Base-by-base conservation (phyloP, 441 rosid genomes). In the Pelargonium fulgidum region DNA sequence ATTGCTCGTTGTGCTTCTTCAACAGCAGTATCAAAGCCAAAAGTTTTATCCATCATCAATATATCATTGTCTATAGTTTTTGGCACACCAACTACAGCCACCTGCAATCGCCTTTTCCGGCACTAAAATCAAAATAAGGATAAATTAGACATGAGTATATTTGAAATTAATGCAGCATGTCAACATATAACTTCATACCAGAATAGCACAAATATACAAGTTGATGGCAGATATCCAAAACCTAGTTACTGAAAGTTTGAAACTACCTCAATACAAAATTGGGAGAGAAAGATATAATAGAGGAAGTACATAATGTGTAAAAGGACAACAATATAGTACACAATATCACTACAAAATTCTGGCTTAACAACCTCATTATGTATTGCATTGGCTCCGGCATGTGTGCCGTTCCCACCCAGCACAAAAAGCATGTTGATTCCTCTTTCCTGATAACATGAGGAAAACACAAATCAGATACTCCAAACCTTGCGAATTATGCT, bases 391-490 rank as follows among this genome's bases (percentile, higher is more conserved):
- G 97, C 99, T 2, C 99, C 97, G 67, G 99, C 99, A 81, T 94
- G 99, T 56, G 99, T 91, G 17, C 97, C 99, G 58, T 94, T 91
- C 68, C 99, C 97, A 62, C 99, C 99, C 20, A 94, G 72, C 75
- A 94, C 96, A 77, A 94, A 91, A 71, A 94, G 93, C 99, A 94
- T 91, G 88, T 94, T 91, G 89, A 93, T 93, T 78, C 93, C 95
- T 75, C 86, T 94, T 82, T 81, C 86, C 99, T 91, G 87, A 77
- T 67, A 72, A 70, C 70, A 70, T 56, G 74, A 13, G 44, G 12
- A 81, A 68, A 69, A 61, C 19, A 48, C 45, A 67, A 13, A 70
- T 64, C 62, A 71, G 68, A 75, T 11, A 75, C 61, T 64, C 14
- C 64, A 6, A 70, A 62, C 29, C 62, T 45, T 36, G 63, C 19